Percentiles rank a stretch among this genome's conserved stretches.
These are phyloP conservation scores for Ceratocystis diversiconidia DNA, from an alignment of 2,329 filamentous ascomycete species.

Conservation along the genomic window DNA sequence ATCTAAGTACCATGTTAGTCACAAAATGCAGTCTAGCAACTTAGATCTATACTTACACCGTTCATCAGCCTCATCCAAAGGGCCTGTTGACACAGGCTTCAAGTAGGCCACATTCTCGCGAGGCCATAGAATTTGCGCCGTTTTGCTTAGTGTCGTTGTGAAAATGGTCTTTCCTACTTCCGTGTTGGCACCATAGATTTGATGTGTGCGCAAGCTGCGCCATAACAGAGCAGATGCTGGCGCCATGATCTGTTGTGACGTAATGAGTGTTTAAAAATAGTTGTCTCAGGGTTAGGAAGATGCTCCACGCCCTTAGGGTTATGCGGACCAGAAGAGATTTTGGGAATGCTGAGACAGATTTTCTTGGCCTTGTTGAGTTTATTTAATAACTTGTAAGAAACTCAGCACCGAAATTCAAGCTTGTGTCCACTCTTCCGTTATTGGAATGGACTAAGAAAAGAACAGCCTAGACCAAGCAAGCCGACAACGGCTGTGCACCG, in stretches of 20 bases:
- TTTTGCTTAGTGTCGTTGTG: conserved; percentile 55
- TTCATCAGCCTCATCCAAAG: conserved; percentile 54
- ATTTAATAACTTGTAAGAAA: neutral
- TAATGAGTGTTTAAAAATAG: neutral
- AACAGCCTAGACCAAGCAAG: neutral
- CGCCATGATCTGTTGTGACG: conserved; percentile 24
- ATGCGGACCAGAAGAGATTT: neutral
- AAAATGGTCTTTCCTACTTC: conserved; percentile 76
- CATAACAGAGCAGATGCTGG: conserved; percentile 49
- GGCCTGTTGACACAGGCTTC: conserved; percentile 71
- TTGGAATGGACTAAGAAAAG: neutral
- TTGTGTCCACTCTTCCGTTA: neutral
- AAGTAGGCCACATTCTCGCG: conserved; percentile 47
- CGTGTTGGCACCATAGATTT: conserved; percentile 74
- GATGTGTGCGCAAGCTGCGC: conserved; percentile 53
- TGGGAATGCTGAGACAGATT: neutral
- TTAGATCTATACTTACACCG: conserved; percentile 32
- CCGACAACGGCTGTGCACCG: neutral
- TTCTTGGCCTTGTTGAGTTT: neutral
- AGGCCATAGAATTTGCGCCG: conserved; percentile 35
- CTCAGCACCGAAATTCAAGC: neutral
- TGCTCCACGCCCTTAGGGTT: neutral
- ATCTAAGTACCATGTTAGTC: neutral
- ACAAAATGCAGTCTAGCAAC: neutral
- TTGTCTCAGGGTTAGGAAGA: neutral